phyloP scores from a whole-genome alignment of 2,329 filamentous ascomycete genomes.

The Trichoderma atroviride region DNA sequence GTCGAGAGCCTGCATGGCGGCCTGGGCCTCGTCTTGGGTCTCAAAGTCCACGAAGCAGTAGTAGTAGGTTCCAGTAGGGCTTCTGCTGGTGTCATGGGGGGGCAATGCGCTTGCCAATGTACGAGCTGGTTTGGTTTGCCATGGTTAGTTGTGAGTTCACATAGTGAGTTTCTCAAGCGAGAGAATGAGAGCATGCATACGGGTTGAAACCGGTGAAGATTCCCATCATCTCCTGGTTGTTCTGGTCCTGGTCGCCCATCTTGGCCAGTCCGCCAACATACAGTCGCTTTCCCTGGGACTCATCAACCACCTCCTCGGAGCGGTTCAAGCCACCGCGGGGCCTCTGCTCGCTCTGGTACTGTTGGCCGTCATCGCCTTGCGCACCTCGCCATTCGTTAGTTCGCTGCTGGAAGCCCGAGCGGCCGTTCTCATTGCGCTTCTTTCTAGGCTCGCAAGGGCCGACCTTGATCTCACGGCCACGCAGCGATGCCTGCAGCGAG shows the following conservation, averaged over 20 bases:
- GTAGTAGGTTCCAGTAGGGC: constrained; percentile 59
- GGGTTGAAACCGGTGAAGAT: constrained; percentile 51
- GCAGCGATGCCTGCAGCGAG: constrained; percentile 57
- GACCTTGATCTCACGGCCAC: constrained; percentile 63
- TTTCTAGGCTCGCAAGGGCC: constrained; percentile 64
- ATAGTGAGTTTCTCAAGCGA: background rate
- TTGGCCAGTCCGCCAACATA: constrained; percentile 55
- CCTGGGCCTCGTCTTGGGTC: constrained; percentile 55
- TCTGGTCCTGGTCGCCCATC: constrained; percentile 52
- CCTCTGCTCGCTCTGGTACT: constrained; percentile 32
- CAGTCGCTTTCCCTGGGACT: constrained; percentile 44
- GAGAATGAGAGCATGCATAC: constrained; percentile 33
- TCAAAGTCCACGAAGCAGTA: constrained; percentile 69
- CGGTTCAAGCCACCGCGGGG: constrained; percentile 37
- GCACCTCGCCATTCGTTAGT: constrained; percentile 49
- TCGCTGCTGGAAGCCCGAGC: constrained; percentile 42
- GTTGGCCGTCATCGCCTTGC: constrained; percentile 26
- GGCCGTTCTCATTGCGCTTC: constrained; percentile 31
- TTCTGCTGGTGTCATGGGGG: constrained; percentile 58
- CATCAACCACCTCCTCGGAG: constrained; percentile 37
- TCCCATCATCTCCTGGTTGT: constrained; percentile 49
- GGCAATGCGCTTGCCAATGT: constrained; percentile 57
- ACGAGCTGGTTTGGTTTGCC: constrained; percentile 29
- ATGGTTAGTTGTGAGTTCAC: background rate
- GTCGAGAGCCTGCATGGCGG: constrained; percentile 46